Conservation (phyloP, 2,329 filamentous ascomycete genomes). For the Sphaerostilbella broomeana region DNA sequence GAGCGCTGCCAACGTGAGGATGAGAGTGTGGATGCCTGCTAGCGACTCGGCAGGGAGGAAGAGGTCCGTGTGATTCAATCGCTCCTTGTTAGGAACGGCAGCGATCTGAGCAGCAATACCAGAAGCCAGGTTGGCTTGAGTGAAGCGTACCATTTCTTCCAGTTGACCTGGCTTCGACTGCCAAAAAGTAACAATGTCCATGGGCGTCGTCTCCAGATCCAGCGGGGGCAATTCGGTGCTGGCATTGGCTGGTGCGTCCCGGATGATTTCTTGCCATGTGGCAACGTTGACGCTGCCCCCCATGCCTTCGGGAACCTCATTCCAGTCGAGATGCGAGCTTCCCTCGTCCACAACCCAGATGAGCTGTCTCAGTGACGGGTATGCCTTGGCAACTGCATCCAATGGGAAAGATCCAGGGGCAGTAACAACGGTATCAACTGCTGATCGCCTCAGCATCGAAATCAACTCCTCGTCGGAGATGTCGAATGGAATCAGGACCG, state of each 20-base stretch:
- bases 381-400: constrained; percentile 61
- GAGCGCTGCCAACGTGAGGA: constrained; percentile 73
- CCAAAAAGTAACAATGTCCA: constrained; percentile 62
- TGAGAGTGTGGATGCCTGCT: constrained; percentile 70
- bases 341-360: constrained; percentile 92
- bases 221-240: constrained; percentile 58
- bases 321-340: constrained; percentile 92
- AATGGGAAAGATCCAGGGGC: constrained; percentile 83
- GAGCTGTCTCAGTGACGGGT: constrained; percentile 65
- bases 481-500: constrained; percentile 80
- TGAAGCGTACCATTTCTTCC: constrained; percentile 74
- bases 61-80: constrained; percentile 66
- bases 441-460: constrained; percentile 63
- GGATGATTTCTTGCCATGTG: constrained; percentile 89
- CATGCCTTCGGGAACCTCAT: constrained; percentile 72
- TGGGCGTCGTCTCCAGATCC: constrained; percentile 46
- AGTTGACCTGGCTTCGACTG: constrained; percentile 43
- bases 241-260: constrained; percentile 55
- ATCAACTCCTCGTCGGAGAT: constrained; percentile 62
- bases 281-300: constrained; percentile 69
- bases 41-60: constrained; percentile 81
- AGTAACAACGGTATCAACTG: constrained; percentile 76
- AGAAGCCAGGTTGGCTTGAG: constrained; percentile 78
- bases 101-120: constrained; percentile 72
- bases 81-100: constrained; percentile 67